These are phyloP conservation scores for Osmanthus fragrans DNA, from an alignment of 257 asterid genomes.

Conservation along the genomic window DNA sequence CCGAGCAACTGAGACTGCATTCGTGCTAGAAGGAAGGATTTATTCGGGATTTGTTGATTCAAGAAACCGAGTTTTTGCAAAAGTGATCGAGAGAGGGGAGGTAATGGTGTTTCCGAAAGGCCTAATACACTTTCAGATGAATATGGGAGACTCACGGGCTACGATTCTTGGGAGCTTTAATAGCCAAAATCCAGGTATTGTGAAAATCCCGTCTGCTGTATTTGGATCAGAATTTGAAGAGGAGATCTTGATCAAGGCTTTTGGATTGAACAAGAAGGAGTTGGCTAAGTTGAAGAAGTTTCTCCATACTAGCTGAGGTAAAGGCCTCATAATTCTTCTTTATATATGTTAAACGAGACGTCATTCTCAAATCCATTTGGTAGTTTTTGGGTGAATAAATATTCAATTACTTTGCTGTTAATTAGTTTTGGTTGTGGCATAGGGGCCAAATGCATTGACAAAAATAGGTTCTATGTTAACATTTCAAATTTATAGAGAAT, in stretches of 20 bases:
- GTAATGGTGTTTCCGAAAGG: slow-evolving; percentile 87
- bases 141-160: slow-evolving; percentile 52
- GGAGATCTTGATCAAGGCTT: slow-evolving; percentile 68
- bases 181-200: slow-evolving; percentile 77
- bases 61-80: slow-evolving; percentile 53
- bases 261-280: slow-evolving; percentile 65
- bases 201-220: slow-evolving; percentile 60
- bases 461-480: neutral
- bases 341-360: no score
- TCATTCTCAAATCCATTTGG: neutral
- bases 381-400: neutral
- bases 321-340: neutral
- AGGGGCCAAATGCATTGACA: neutral
- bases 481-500: neutral
- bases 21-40: slow-evolving; percentile 66
- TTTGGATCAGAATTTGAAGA: slow-evolving; percentile 61
- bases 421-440: neutral
- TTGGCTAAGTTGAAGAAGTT: slow-evolving; percentile 57
- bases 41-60: slow-evolving; percentile 82
- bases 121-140: slow-evolving; percentile 77
- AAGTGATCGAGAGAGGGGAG: slow-evolving; percentile 70
- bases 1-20: slow-evolving; percentile 69
- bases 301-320: slow-evolving; percentile 28
- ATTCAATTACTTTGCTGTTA: neutral
- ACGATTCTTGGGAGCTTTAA: slow-evolving; percentile 68